These are phyloP conservation scores for Cryptococcus depauperatus DNA, from an alignment of 1,284 basidiomycete genomes.

Conservation along the genomic window DNA sequence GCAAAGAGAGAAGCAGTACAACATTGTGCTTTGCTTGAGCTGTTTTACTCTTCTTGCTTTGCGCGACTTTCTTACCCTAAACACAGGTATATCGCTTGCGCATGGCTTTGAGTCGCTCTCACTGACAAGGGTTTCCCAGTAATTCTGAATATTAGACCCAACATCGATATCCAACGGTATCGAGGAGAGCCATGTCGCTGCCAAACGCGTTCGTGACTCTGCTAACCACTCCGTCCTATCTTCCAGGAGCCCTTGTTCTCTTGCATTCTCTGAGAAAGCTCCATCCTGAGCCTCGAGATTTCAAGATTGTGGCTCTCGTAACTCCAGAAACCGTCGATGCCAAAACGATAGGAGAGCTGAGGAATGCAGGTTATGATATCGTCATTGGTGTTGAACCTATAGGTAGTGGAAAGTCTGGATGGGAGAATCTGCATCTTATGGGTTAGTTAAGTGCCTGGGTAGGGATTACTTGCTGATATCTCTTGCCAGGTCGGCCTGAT, in stretches of 20 bases:
- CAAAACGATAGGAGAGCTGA: slow-evolving; percentile 69
- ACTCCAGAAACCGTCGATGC: slow-evolving; percentile 88
- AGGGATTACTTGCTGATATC: neutral
- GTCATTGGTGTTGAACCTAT: slow-evolving; percentile 89
- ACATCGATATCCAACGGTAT: no score
- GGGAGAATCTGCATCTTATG: slow-evolving; percentile 62
- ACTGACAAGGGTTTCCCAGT: no score
- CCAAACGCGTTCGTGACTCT: slow-evolving; percentile 72
- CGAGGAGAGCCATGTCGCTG: slow-evolving; percentile 18
- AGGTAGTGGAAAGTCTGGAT: slow-evolving; percentile 50
- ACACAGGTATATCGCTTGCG: no score
- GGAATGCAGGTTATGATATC: slow-evolving; percentile 64
- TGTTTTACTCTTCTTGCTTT: no score
- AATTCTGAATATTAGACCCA: no score
- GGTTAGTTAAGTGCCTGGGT: slow-evolving; percentile 54
- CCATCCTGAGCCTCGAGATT: slow-evolving; percentile 59
- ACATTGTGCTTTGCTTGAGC: no score
- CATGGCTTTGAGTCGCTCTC: no score
- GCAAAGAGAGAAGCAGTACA: no score
- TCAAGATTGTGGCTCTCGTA: slow-evolving; percentile 83
- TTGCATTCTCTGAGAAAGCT: slow-evolving; percentile 73
- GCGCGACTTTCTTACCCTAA: no score
- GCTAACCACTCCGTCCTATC: slow-evolving; percentile 79
- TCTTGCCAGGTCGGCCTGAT: slow-evolving; percentile 71
- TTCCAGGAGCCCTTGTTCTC: slow-evolving; percentile 82